Conservation (phyloP, 768 basidiomycete genomes). For the Collybia nuda region DNA sequence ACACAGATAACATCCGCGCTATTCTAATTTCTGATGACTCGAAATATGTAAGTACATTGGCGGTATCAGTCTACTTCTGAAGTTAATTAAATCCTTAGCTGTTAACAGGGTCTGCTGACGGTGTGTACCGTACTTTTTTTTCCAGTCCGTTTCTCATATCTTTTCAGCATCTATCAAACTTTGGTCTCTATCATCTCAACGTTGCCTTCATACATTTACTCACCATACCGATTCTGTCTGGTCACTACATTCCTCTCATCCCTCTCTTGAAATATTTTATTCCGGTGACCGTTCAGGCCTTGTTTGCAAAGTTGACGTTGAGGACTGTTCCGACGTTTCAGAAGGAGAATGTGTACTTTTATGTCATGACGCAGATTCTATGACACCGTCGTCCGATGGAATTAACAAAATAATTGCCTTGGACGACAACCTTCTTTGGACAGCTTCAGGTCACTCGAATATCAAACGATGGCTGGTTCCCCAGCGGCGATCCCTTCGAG, state of each 20-base stretch:
- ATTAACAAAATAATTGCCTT: slow-evolving; percentile 82
- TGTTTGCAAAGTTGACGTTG: slow-evolving; percentile 90
- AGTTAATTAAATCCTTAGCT: slow-evolving; percentile 40
- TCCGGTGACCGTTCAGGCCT: slow-evolving; percentile 92
- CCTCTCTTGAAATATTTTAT: slow-evolving; percentile 85
- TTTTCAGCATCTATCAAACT: slow-evolving; percentile 76
- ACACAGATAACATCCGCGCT: slow-evolving; percentile 95
- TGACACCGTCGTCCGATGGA: slow-evolving; percentile 39
- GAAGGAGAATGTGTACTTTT: slow-evolving; percentile 90
- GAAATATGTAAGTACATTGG: slow-evolving; percentile 65
- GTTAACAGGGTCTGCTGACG: slow-evolving; percentile 85
- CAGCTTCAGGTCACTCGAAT: slow-evolving; percentile 80
- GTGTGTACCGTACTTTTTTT: slow-evolving; percentile 22
- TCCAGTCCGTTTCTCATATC: slow-evolving; percentile 19
- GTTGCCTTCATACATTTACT: slow-evolving; percentile 93
- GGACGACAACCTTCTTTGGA: slow-evolving; percentile 88
- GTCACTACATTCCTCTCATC: slow-evolving; percentile 88
- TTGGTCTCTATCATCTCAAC: slow-evolving; percentile 89
- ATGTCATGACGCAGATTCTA: slow-evolving; percentile 59
- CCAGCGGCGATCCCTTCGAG: slow-evolving; percentile 37
- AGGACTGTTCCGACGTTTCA: slow-evolving; percentile 73
- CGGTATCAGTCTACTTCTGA: not conserved
- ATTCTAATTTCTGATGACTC: slow-evolving; percentile 89
- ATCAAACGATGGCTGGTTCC: slow-evolving; percentile 84
- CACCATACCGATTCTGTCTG: slow-evolving; percentile 95